Percentiles rank a stretch among this genome's conserved stretches.
Evolutionary conservation across 1,284 basidiomycete genomes (phyloP).

Genomic region (Sporisorium graminicola): DNA sequence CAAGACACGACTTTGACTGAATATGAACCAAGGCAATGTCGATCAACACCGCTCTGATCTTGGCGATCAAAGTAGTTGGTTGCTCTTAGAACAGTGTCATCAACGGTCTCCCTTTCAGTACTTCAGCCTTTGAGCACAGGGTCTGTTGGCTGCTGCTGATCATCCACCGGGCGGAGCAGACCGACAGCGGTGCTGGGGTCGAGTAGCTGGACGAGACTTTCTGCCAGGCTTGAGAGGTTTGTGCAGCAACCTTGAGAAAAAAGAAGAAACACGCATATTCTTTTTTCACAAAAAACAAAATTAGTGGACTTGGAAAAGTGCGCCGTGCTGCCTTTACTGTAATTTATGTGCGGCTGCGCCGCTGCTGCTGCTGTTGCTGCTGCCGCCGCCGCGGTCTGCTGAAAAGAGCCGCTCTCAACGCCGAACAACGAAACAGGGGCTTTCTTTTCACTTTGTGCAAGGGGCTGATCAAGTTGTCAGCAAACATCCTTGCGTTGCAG

Average conservation of each 20-base stretch:
- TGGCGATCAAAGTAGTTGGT: not conserved
- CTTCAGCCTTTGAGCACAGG: too few relatives aligned
- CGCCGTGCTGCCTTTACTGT: not conserved
- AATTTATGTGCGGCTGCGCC: too few relatives aligned
- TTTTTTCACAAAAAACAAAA: not conserved
- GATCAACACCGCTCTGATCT: constrained; percentile 8
- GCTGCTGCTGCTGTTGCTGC: too few relatives aligned
- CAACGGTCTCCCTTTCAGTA: not conserved
- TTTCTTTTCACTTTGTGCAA: not conserved
- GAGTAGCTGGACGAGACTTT: not conserved
- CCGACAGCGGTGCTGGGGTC: not conserved
- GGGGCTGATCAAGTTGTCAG: too few relatives aligned
- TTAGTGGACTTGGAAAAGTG: not conserved
- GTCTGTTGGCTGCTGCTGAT: not conserved
- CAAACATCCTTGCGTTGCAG: too few relatives aligned
- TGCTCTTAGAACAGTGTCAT: not conserved
- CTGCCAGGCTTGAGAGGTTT: too few relatives aligned
- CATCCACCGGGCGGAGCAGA: not conserved
- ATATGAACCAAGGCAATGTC: not conserved
- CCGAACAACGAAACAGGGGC: not conserved
- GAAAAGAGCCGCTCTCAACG: too few relatives aligned
- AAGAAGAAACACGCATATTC: not conserved
- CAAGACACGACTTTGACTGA: not conserved
- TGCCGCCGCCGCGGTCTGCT: too few relatives aligned
- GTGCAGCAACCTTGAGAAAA: not conserved